Evolutionary conservation across 345 rosid genomes (phyloP).

Genomic region (Populus pruinosa): DNA sequence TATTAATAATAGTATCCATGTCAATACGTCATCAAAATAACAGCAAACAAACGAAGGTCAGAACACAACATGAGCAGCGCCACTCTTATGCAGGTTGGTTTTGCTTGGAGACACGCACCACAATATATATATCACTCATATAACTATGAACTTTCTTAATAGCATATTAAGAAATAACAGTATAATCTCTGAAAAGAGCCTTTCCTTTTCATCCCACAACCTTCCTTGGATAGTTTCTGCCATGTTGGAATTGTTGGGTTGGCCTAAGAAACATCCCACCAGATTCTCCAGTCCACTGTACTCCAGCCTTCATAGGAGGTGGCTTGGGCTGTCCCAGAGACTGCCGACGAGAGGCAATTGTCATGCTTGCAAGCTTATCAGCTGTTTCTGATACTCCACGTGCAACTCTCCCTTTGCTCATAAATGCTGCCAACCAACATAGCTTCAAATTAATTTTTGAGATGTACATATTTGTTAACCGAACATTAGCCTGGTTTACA

Average conservation of each 20-base stretch:
- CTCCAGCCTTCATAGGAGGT: constrained; percentile 72
- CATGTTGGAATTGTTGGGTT: constrained; percentile 41
- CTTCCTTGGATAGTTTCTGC: constrained; percentile 43
- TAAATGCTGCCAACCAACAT: constrained; percentile 21
- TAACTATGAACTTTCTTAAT: no score
- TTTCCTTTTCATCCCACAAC: constrained; percentile 42
- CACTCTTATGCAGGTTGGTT: no score
- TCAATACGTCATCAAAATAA: no score
- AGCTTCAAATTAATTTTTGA: no score
- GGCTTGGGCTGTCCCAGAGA: constrained; percentile 33
- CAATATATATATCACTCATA: no score
- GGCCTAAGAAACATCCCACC: constrained; percentile 49
- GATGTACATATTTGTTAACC: no score
- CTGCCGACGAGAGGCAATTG: constrained; percentile 37
- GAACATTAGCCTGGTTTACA: no score
- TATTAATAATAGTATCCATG: no score
- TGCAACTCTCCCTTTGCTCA: constrained; percentile 37
- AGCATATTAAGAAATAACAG: not conserved
- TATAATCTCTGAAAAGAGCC: not conserved
- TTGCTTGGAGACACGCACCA: no score
- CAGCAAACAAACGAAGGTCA: no score
- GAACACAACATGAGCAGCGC: no score
- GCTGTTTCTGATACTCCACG: constrained; percentile 46
- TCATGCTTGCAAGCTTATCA: constrained; percentile 50
- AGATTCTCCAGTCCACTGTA: constrained; percentile 50